Conservation (phyloP, 2,329 filamentous ascomycete species). For the Colletotrichum siamense region DNA sequence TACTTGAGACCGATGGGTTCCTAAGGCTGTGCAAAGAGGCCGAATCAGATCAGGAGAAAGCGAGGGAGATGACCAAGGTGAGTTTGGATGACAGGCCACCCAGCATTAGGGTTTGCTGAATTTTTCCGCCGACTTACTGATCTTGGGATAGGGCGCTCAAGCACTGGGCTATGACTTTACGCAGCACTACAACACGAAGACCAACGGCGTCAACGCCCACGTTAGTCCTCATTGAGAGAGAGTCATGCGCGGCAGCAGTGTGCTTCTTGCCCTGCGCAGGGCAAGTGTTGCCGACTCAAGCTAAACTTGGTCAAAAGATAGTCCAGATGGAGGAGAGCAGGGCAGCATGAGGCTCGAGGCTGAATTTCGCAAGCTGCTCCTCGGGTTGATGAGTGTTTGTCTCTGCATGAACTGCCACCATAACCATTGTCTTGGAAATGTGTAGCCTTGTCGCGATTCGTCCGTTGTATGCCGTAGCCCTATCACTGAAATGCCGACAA, state of each 20-base stretch:
- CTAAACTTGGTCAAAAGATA: not conserved
- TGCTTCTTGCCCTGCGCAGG: too few relatives aligned
- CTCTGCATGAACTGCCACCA: not conserved
- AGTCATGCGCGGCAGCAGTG: not conserved
- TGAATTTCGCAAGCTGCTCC: not conserved
- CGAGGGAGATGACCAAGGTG: slow-evolving; percentile 37
- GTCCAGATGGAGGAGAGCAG: not conserved
- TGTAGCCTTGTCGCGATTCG: not conserved
- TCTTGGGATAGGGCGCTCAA: not conserved
- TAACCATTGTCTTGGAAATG: not conserved
- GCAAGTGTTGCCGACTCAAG: not conserved
- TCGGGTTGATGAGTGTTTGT: not conserved
- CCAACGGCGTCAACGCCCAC: not conserved
- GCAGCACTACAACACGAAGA: slow-evolving; percentile 43
- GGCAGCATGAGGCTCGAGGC: not conserved
- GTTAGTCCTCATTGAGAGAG: not conserved
- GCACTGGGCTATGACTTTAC: slow-evolving; percentile 45
- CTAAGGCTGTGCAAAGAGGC: slow-evolving; percentile 39
- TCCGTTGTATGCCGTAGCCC: not conserved
- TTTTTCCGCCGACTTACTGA: not conserved
- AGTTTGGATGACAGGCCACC: slow-evolving; percentile 33
- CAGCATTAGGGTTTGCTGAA: not conserved
- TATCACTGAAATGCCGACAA: not conserved
- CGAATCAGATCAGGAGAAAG: slow-evolving; percentile 35
- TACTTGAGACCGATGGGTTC: slow-evolving; percentile 31